phyloP scores from a whole-genome alignment of 495 filamentous ascomycete genomes.

The Trichoderma gamsii region DNA sequence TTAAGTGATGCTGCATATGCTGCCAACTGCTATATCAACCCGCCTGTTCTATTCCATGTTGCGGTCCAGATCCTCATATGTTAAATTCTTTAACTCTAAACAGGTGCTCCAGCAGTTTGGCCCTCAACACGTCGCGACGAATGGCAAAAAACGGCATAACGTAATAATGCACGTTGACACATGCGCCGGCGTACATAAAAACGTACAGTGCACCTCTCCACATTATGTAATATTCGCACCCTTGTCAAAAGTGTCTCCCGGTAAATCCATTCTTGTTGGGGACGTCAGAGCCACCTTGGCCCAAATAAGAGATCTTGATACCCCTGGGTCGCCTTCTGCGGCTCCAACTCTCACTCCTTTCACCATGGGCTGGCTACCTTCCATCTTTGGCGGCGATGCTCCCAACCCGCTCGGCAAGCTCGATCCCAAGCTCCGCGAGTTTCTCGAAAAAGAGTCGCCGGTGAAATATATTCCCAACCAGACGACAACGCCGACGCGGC shows the following conservation, averaged over 20 bases:
- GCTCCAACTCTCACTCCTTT: not conserved
- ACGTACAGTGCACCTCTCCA: not conserved
- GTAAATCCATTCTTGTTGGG: conserved; percentile 4
- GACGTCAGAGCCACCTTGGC: conserved; percentile 4
- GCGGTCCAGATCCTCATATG: no score
- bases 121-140: no score
- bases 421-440: conserved; percentile 77
- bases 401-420: conserved; percentile 74
- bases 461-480: conserved; percentile 53
- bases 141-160: not conserved
- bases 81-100: no score
- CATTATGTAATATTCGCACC: conserved; percentile 13
- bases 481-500: conserved; percentile 23
- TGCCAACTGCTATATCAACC: no score
- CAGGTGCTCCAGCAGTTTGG: no score
- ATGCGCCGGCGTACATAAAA: not conserved
- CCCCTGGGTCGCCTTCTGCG: conserved; percentile 9
- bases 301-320: not conserved
- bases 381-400: conserved; percentile 32
- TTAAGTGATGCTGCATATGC: no score
- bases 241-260: conserved; percentile 8
- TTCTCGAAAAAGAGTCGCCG: conserved; percentile 76
- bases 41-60: no score
- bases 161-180: conserved; percentile 9
- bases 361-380: conserved; percentile 66